Base-by-base conservation (phyloP, 805 yeast genomes). In the Ogataea degrootiae region DNA sequence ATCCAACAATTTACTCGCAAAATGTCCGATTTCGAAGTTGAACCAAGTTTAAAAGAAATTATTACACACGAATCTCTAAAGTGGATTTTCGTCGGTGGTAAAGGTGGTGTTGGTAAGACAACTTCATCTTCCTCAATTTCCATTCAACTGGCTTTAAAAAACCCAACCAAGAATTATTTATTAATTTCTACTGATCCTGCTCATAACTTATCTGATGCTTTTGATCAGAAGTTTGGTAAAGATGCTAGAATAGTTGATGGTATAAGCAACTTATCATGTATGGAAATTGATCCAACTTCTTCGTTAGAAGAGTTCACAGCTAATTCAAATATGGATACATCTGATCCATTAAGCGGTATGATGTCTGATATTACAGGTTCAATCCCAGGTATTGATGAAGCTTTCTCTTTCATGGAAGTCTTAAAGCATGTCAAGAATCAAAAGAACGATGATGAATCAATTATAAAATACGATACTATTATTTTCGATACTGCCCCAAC, bases 401-500 rank as follows among this genome's bases (percentile, higher is more conserved):
- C 98, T 0, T 76, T 94, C 60, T 89, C 97, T 15, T 94, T 94
- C 64, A 94, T 96, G 85, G 99, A 94, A 71, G 98, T 94, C 34
- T 80, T 94, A 77, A 94, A 94, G 67, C 98, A 94, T 64, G 91
- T 94, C 68, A 91, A 90, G 69, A 82, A 79, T 55, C 94, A 87
- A 70, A 60, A 65, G 39, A 59, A 55, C 26, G 66, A 63, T 21
- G 63, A 61, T 49, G 48, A 60, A 6, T 57, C 57, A 35, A 56
- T 62, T 7, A 71, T 77, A 51, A 75, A 75, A 41, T 94, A 86
- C 65, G 89, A 87, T 57, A 89, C 96, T 8, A 91, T 94, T 55
- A 89, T 94, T 56, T 94, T 94, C 62, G 99, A 94, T 68, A 94
- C 99, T n/a, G 99, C 99, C 0, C 99, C 99, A 58, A 94, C 99